A percentile compares a stretch with the other conserved stretches of the same genome.
phyloP scores from a whole-genome alignment of 1,284 basidiomycete species.

The Neonothopanus nambi region DNA sequence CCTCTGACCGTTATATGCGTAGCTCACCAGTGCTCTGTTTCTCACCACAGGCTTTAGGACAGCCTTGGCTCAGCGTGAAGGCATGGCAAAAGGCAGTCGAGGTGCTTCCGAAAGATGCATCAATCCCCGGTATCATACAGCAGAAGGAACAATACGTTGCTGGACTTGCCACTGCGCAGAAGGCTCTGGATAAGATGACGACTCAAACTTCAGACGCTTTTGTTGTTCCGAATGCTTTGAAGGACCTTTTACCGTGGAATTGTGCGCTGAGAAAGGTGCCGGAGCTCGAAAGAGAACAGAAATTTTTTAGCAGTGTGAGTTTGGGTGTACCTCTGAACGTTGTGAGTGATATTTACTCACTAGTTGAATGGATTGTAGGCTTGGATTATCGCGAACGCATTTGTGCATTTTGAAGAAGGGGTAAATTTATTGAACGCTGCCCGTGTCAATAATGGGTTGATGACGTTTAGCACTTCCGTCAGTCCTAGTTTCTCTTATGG shows the following conservation, averaged over 20 bases:
- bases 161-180: slow-evolving; percentile 29
- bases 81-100: slow-evolving; percentile 30
- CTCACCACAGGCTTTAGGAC: not conserved
- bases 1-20: not conserved
- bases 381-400: slow-evolving; percentile 31
- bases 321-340: too few relatives aligned
- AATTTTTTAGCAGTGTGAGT: slow-evolving; percentile 29
- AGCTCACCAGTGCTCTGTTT: not conserved
- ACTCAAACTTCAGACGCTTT: not conserved
- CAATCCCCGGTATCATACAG: slow-evolving; percentile 25
- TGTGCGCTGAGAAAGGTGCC: slow-evolving; percentile 17
- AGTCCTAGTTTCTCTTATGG: not conserved
- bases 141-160: slow-evolving; percentile 31
- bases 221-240: not conserved
- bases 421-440: slow-evolving; percentile 25
- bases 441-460: not conserved
- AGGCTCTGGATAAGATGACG: slow-evolving; percentile 21
- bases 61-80: not conserved
- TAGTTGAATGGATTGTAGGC: slow-evolving; percentile 20
- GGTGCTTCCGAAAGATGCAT: slow-evolving; percentile 25
- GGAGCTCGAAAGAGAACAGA: slow-evolving; percentile 18
- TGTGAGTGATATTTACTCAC: slow-evolving; percentile 1
- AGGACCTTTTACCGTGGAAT: slow-evolving; percentile 21
- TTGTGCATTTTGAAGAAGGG: slow-evolving; percentile 32
- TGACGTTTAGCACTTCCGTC: not conserved